These are phyloP conservation scores for Polychaeton citri DNA, from an alignment of 2,329 filamentous ascomycete genomes.

Conservation along the genomic window DNA sequence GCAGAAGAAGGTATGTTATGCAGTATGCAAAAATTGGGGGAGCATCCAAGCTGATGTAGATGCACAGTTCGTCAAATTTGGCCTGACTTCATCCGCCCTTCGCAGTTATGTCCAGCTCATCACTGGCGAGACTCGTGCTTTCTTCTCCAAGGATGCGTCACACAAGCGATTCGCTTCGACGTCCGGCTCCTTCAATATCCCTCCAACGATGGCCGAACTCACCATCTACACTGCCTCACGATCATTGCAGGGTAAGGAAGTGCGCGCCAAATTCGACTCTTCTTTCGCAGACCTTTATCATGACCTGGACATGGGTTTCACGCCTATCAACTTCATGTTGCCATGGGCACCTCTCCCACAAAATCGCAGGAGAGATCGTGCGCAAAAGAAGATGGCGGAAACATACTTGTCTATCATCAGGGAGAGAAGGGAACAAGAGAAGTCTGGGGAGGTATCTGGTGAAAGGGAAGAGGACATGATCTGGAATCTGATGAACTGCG, in stretches of 20 bases:
- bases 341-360: conserved; percentile 83
- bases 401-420: conserved; percentile 74
- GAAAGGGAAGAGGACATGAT: conserved; percentile 57
- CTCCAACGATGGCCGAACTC: conserved; percentile 67
- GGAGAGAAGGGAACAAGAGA: conserved; percentile 48
- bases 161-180: conserved; percentile 20
- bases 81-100: conserved; percentile 62
- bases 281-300: conserved; percentile 73
- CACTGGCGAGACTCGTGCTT: conserved; percentile 57
- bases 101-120: conserved; percentile 69
- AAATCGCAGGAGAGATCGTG: conserved; percentile 68
- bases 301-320: conserved; percentile 82
- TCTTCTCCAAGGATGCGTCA: conserved; percentile 51
- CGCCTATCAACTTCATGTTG: conserved; percentile 77
- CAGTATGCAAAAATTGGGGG: conserved; percentile 5
- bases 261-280: conserved; percentile 67
- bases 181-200: conserved; percentile 54
- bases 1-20: conserved; percentile 74
- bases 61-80: conserved; percentile 65
- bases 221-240: conserved; percentile 85
- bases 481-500: conserved; percentile 75
- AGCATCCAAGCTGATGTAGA: too few relatives aligned
- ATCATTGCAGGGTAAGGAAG: conserved; percentile 70
- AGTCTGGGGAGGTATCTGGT: conserved; percentile 9
- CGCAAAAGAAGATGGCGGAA: conserved; percentile 67